Evolutionary conservation across 2,329 filamentous ascomycete genomes (phyloP).

Genomic region (Colletotrichum tamarilloi): DNA sequence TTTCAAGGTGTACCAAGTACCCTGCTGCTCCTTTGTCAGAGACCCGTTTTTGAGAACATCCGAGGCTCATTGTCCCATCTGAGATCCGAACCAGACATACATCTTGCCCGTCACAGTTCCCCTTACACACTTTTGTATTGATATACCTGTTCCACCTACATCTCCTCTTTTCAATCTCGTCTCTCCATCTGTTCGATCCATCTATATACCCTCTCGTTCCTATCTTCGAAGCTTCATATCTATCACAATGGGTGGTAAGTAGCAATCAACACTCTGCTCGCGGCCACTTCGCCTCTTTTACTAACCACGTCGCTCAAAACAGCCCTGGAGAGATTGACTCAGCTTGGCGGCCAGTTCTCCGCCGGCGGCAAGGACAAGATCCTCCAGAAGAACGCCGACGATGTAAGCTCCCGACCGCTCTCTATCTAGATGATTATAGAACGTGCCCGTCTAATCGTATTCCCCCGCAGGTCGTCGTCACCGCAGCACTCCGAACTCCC

Average conservation of each 20-base stretch:
- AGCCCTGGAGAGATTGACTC: slow-evolving; percentile 69
- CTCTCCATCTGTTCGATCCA: not conserved
- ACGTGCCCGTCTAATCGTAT: slow-evolving; percentile 40
- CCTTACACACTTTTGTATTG: not conserved
- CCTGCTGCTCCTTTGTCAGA: slow-evolving; percentile 3
- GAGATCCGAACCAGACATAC: slow-evolving; percentile 18
- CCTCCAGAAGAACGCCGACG: slow-evolving; percentile 74
- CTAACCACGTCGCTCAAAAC: slow-evolving; percentile 16
- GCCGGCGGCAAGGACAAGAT: slow-evolving; percentile 64
- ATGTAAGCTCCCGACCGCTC: slow-evolving; percentile 55
- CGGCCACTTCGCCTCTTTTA: not conserved
- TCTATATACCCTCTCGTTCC: not conserved
- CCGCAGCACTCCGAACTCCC: slow-evolving; percentile 88
- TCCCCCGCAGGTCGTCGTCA: slow-evolving; percentile 80
- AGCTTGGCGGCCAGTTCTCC: slow-evolving; percentile 71
- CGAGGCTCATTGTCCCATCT: slow-evolving; percentile 31
- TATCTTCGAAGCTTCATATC: slow-evolving; percentile 21
- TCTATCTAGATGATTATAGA: slow-evolving; percentile 1
- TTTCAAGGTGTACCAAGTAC: slow-evolving; percentile 3
- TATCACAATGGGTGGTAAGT: slow-evolving; percentile 52
- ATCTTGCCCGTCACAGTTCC: not conserved
- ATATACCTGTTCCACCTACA: slow-evolving; percentile 18
- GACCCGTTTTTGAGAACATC: slow-evolving; percentile 20
- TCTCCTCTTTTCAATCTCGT: not conserved
- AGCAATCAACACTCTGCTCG: slow-evolving; percentile 29